These are phyloP conservation scores for Chionographis japonica DNA, from an alignment of 106 monocot genomes.

Conservation along the genomic window DNA sequence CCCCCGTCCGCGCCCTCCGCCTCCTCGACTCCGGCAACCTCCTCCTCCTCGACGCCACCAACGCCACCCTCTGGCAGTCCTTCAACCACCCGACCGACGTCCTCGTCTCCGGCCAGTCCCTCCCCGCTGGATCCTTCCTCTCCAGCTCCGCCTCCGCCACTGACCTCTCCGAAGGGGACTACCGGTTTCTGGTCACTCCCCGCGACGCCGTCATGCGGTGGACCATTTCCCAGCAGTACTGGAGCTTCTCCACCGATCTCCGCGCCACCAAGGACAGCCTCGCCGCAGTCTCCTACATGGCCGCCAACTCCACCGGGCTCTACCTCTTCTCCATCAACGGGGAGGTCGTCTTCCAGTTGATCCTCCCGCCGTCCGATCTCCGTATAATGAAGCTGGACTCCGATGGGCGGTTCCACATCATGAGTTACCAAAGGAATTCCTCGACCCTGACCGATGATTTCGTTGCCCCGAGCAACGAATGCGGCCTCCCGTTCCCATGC, in stretches of 20 bases:
- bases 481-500: constrained; percentile 66
- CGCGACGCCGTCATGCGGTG: constrained; percentile 42
- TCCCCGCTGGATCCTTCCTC: constrained; percentile 31
- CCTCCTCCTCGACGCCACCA: constrained; percentile 42
- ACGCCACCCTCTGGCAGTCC: constrained; percentile 77
- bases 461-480: constrained; percentile 39
- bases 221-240: constrained; percentile 49
- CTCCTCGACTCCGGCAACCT: constrained; percentile 83
- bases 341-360: constrained; percentile 11
- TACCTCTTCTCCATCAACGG: constrained; percentile 26
- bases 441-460: constrained; percentile 15
- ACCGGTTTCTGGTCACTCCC: constrained; percentile 39
- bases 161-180: constrained; percentile 32
- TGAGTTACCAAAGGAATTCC: constrained; percentile 8
- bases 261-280: constrained; percentile 29
- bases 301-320: constrained; percentile 48
- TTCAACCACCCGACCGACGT: constrained; percentile 76
- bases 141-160: constrained; percentile 26
- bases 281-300: constrained; percentile 35
- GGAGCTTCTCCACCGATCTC: constrained; percentile 51
- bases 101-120: constrained; percentile 52
- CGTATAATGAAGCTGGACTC: constrained; percentile 36
- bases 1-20: constrained; percentile 31
- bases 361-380: constrained; percentile 16
- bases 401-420: constrained; percentile 40